Conservation (phyloP, 495 filamentous ascomycete species). For the Chaetomium cochliodes region DNA sequence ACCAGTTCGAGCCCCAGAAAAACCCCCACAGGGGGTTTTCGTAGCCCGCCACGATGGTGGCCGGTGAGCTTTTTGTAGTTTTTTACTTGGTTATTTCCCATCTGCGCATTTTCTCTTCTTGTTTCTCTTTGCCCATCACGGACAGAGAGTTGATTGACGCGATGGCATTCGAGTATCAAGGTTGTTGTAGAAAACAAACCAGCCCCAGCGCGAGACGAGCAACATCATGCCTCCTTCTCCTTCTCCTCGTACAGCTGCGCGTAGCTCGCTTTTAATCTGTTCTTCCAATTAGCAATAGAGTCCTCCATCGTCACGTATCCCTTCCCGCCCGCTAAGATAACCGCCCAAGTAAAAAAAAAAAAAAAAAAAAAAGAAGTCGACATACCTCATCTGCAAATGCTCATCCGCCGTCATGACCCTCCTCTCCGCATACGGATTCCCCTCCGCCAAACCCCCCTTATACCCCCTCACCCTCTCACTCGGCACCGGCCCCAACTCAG, state of each 20-base stretch:
- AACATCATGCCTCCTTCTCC: not conserved
- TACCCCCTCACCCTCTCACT: conserved; percentile 52
- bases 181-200: not conserved
- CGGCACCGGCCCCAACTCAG: conserved; percentile 71
- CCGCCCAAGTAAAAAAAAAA: too few relatives aligned
- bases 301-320: conserved; percentile 53
- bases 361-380: conserved; percentile 1
- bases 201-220: not conserved
- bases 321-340: not conserved
- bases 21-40: not conserved
- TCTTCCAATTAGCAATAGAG: not conserved
- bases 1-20: not conserved
- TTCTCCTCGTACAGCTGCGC: conserved; percentile 19
- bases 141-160: not conserved
- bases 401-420: conserved; percentile 75
- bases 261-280: conserved; percentile 21
- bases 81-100: not conserved
- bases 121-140: not conserved
- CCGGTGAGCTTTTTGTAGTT: not conserved
- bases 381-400: conserved; percentile 64
- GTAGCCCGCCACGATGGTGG: not conserved
- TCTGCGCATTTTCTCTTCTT: not conserved
- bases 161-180: not conserved
- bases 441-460: conserved; percentile 32
- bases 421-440: conserved; percentile 47